Base-by-base conservation (phyloP, 2,329 filamentous ascomycete species). In the Colletotrichum lini region DNA sequence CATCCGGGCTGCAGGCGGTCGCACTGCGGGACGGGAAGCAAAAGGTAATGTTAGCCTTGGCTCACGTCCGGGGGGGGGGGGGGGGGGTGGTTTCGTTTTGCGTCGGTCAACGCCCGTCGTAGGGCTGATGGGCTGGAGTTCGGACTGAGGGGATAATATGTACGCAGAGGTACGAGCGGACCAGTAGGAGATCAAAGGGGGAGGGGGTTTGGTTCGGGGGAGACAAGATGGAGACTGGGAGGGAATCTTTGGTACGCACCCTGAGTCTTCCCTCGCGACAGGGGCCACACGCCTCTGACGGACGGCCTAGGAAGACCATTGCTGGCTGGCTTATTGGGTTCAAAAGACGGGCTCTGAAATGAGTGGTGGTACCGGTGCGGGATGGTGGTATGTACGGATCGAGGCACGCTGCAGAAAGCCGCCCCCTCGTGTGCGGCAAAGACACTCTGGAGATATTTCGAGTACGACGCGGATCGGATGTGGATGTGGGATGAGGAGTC, bases 231-330 rank as follows among this genome's bases (percentile, higher is more conserved):
- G 57, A 42, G 30, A 30, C 30, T 30, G 5, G 30, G 30, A 8
- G 30, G 30, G 30, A 30, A 30, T 30, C 30, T 30, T 30, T 7
- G 30, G 50, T 38, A 65, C 76, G 72, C 61, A 77, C 77, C 74
- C 74, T 76, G 23, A 75, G 70, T 67, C 77, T 74, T 67, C 67
- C 72, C 21, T 74, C 71, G 5, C 77, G 77, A 72, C 77, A 79
- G 44, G 76, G 69, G 53, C 74, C 73, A 50, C 77, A 79, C 4
- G 77, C 77, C 2, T 76, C 76, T 35, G 77, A 79, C 8, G 77
- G 77, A 16, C 73, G 74, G 42, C 77, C 77, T 38, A 76, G 77
- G 44, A 78, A 78, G 12, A 82, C 77, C 76, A 78, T 76, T 78
- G 18, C 65, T 18, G 38, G 44, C 15, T 30, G 50, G 26, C 21